Base-by-base conservation (phyloP, 148 eudicot species). In the Camellia lanceoleosa region DNA sequence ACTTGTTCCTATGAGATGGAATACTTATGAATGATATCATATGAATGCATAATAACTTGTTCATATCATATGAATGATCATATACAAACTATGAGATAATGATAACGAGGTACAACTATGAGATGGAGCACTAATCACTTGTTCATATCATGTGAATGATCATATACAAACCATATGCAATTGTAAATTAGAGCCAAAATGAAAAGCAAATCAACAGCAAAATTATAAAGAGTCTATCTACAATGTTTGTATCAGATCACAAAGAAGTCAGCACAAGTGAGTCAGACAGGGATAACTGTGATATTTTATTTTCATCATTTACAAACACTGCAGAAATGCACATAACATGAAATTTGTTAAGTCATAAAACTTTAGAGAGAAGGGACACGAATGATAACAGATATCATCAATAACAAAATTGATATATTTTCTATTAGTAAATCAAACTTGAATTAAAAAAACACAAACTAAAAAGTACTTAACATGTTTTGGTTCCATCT, bases 251-350 rank as follows among this genome's bases (percentile, higher is more conserved):
- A 87, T 88, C 89, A 88, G 90, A 86, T 84, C 46, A 84, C 84
- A 78, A 71, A 68, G 38, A 3, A 18, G 16, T 82, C 88, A 88
- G 80, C 89, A 84, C 41, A 38, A 2, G 68, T 47, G 16, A 13
- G 63, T 88, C 87, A 88, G 90, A 88, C 89, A 88, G 90, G 90
- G 87, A 88, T 88, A 88, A 86, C 90, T 86, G 90, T 84, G 71
- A 82, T 68, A 58, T 82, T 38, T 62, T 69, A 16, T 11, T 73
- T 58, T 86, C 89, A 86, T 88, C 89, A 88, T 80, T 72, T 87
- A 82, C 86, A 85, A 30, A 56, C 72, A 49, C 19, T 16, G 0
- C 3, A 7, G n/a, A 60, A n/a, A 18, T 13, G 42, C 12, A 5
- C 41, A 76, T 3, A 5, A n/a, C 51, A 60, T 16, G 1, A 47